These are phyloP conservation scores for Alternaria sp. DNA, from an alignment of 2,329 filamentous ascomycete species.

Conservation along the genomic window DNA sequence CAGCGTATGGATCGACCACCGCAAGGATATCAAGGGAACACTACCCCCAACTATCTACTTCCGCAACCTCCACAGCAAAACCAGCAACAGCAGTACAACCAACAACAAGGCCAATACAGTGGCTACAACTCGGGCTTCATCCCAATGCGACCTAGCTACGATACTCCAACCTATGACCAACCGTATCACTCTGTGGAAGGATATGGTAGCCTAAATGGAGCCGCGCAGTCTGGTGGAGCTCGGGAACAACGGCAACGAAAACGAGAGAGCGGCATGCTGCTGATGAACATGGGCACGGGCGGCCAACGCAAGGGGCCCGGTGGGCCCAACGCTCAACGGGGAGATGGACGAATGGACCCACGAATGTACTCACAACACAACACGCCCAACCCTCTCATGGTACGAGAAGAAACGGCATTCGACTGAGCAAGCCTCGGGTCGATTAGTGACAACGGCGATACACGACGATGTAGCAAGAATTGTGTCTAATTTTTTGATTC, in stretches of 20 bases:
- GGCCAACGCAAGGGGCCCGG: constrained; percentile 50
- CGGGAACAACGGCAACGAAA: constrained; percentile 46
- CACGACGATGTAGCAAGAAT: constrained; percentile 23
- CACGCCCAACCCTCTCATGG: constrained; percentile 34
- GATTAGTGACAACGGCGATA: constrained; percentile 17
- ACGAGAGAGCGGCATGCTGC: constrained; percentile 52
- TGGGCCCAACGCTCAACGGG: constrained; percentile 34
- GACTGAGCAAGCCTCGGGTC: constrained; percentile 28
- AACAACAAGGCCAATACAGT: constrained; percentile 38
- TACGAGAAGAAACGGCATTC: constrained; percentile 45
- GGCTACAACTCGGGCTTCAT: constrained; percentile 62
- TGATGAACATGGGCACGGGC: constrained; percentile 50
- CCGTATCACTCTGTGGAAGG: constrained; percentile 41
- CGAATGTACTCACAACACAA: constrained; percentile 13
- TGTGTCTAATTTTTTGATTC: constrained; percentile 43
- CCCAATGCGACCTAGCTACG: constrained; percentile 61
- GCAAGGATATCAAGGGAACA: constrained; percentile 31
- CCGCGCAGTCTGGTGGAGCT: constrained; percentile 36
- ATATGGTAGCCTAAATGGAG: constrained; percentile 49
- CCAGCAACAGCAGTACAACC: constrained; percentile 21
- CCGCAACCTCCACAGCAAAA: constrained; percentile 35
- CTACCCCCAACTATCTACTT: constrained; percentile 38
- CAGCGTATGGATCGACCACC: constrained; percentile 39
- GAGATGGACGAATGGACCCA: constrained; percentile 34
- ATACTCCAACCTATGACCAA: constrained; percentile 46